Evolutionary conservation across 306 rosid genomes (phyloP).

Genomic region (Lupinus albus): DNA sequence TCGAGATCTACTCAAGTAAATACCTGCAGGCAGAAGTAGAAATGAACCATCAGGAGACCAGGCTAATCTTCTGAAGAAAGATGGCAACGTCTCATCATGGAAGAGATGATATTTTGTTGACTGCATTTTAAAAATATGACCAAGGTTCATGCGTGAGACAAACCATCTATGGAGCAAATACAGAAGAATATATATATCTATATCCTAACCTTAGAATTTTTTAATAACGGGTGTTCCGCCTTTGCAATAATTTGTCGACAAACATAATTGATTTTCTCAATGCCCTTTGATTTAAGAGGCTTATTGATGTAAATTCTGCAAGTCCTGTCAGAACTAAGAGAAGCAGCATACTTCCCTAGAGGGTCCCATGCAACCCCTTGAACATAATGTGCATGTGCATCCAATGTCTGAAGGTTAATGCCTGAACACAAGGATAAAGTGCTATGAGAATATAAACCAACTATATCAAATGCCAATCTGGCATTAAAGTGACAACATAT

Average conservation of each 20-base stretch:
- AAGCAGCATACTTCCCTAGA: constrained; percentile 69
- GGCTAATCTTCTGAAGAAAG: constrained; percentile 90
- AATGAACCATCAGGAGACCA: constrained; percentile 99
- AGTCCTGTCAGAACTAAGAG: constrained; percentile 92
- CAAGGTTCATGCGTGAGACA: constrained; percentile 36
- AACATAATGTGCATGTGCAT: constrained; percentile 87
- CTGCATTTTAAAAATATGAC: constrained; percentile 51
- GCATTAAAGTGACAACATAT: constrained; percentile 19
- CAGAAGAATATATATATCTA: constrained; percentile 25
- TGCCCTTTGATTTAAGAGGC: constrained; percentile 70
- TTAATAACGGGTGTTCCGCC: constrained; percentile 62
- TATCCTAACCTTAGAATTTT: constrained; percentile 72
- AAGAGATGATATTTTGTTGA: constrained; percentile 72
- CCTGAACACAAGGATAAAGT: constrained; percentile 52
- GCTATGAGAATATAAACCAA: constrained; percentile 27
- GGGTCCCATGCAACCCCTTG: constrained; percentile 99
- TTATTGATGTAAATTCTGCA: constrained; percentile 80
- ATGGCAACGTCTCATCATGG: constrained; percentile 88
- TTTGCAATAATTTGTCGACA: constrained; percentile 79
- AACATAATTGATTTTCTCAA: constrained; percentile 64
- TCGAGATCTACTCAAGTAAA: constrained; percentile 26
- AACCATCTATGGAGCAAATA: constrained; percentile 21
- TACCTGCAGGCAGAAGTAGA: constrained; percentile 95
- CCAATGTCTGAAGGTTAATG: constrained; percentile 82
- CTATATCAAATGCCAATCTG: neutral